These are phyloP conservation scores for Arthrinium puccinioides DNA, from an alignment of 2,329 filamentous ascomycete species.

Conservation along the genomic window DNA sequence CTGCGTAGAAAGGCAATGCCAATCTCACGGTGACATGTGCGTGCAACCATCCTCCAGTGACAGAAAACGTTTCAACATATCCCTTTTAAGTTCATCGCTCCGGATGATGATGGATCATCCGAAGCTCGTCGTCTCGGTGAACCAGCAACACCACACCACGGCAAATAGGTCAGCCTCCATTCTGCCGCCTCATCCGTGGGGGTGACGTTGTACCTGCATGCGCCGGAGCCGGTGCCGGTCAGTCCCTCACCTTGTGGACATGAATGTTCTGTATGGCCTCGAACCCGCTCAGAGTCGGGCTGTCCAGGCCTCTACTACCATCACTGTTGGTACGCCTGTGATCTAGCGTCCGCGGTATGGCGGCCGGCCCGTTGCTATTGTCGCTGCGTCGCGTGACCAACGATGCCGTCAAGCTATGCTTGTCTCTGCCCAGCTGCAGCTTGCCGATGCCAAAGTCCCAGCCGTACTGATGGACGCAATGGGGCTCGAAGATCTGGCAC, in stretches of 20 bases:
- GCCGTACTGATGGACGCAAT: conserved; percentile 45
- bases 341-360: neutral
- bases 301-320: conserved; percentile 8
- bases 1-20: no score
- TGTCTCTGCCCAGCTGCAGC: conserved; percentile 22
- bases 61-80: no score
- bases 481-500: conserved; percentile 40
- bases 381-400: conserved; percentile 21
- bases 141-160: no score
- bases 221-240: neutral
- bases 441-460: conserved; percentile 22
- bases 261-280: conserved; percentile 20
- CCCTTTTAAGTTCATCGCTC: no score
- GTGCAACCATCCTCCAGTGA: no score
- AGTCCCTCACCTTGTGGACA: conserved; percentile 22
- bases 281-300: conserved; percentile 11
- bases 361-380: conserved; percentile 16
- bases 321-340: conserved; percentile 1
- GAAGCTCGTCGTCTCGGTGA: no score
- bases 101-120: no score
- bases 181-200: no score
- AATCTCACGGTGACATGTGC: no score
- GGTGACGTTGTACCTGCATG: neutral
- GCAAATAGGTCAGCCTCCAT: no score
- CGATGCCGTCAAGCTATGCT: no score